A percentile compares a stretch with the other conserved stretches of the same genome.
Conservation (phyloP, 2,329 filamentous ascomycete species). For the Epichloe sibirici region DNA sequence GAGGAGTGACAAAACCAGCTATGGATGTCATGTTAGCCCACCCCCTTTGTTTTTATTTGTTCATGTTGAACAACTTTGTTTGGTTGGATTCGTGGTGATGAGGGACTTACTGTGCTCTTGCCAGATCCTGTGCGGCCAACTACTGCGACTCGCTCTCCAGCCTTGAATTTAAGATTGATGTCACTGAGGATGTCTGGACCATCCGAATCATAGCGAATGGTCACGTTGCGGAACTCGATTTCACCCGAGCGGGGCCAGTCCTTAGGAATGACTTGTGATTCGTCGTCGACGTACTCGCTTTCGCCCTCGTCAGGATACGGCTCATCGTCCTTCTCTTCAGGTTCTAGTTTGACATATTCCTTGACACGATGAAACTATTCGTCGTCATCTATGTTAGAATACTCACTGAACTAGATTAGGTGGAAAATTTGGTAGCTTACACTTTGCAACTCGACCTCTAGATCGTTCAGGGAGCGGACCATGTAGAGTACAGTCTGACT, state of each 20-base stretch:
- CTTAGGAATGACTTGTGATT: constrained; percentile 25
- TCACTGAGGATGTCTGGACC: constrained; percentile 36
- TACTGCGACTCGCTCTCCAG: constrained; percentile 65
- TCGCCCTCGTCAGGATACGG: constrained; percentile 25
- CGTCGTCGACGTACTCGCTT: constrained; percentile 28
- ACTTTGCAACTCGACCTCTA: constrained; percentile 45
- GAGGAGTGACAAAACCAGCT: constrained; percentile 41
- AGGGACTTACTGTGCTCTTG: constrained; percentile 59
- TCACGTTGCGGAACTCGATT: constrained; percentile 38
- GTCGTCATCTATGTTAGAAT: no score
- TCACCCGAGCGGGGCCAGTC: constrained; percentile 34
- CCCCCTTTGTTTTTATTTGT: background rate
- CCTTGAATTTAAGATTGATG: constrained; percentile 39
- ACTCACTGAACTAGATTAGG: no score
- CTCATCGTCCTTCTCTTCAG: constrained; percentile 31
- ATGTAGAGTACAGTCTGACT: constrained; percentile 38
- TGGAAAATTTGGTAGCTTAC: constrained; percentile 13
- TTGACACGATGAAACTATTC: constrained; percentile 35
- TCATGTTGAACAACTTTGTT: background rate
- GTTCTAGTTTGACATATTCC: constrained; percentile 34
- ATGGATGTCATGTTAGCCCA: background rate
- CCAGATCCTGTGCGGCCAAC: constrained; percentile 74
- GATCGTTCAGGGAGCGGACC: constrained; percentile 42
- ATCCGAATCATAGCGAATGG: constrained; percentile 34
- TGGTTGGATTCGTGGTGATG: background rate